Base-by-base conservation (phyloP, 1,139 yeast species). In the Saccharomyces hybrid region DNA sequence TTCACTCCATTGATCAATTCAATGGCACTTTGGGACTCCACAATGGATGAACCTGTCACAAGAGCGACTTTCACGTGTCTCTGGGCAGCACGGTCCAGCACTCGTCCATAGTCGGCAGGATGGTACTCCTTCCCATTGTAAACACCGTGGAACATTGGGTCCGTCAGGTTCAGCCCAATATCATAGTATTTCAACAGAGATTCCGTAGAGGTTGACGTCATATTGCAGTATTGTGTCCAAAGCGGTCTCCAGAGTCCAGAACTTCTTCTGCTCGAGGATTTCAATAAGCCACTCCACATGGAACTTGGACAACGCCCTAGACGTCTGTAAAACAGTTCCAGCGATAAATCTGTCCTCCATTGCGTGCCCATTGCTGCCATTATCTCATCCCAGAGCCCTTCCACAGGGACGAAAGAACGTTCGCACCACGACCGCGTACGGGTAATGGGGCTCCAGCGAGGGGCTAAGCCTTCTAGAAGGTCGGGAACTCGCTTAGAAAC, bases 151-250 rank as follows among this genome's bases (percentile, higher is more conserved):
- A 88, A 95, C 91, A 91, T 93, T 9, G 82, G 75, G 68, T 93
- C 99, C 1, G 96, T 86, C 64, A 93, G 78, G 68, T 93, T 93
- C 62, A 90, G 88, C 2, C 95, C 96, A 52, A 77, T 76, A 59
- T 77, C 79, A 58, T 66, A 67, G 55, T 62, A 68, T 44, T 55
- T 52, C 51, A 28, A 12, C 21, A 11, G n/a, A 38, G 44, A 38
- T 11, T 38, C 44, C 26, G 44, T 38, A 14, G 44, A 47, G 31
- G 42, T 16, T 24, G 27, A 47, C 47, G 51, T 52, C 48, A 47
- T 48, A 26, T 31, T 49, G 26, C 31, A 29, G 29, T 31, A 29
- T 26, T 16, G 49, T 27, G 38, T 24, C 42, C 38, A 32, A 19
- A 42, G 14, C 21, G 51, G 49, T 48, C 34, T 34, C 31, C 50